Percentiles rank a stretch among this genome's conserved stretches.
These are phyloP conservation scores for Mortierella sp. DNA, from an alignment of 371 early-diverging fungal genomes.

Conservation along the genomic window DNA sequence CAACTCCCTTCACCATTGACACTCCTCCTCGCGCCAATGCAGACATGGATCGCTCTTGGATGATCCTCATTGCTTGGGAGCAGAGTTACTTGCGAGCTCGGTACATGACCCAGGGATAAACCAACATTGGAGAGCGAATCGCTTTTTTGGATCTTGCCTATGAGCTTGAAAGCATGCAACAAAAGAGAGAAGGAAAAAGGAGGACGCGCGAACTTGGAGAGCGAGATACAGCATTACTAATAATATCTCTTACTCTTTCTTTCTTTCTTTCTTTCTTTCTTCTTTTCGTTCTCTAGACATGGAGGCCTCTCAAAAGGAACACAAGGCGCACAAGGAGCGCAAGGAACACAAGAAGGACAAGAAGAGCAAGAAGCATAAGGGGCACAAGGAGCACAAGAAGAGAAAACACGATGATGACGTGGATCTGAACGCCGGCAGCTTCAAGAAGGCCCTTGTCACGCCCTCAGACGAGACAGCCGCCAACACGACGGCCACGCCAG, in stretches of 20 bases:
- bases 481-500: background rate
- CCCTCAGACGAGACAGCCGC: background rate
- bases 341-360: slow-evolving; percentile 6
- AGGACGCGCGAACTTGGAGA: too few species aligned
- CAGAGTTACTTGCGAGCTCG: too few species aligned
- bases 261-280: background rate
- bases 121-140: too few species aligned
- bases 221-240: too few species aligned
- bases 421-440: slow-evolving; percentile 8
- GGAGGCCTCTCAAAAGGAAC: slow-evolving; percentile 6
- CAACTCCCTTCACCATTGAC: slow-evolving; percentile 1
- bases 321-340: background rate
- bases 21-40: background rate
- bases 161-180: too few species aligned
- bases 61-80: too few species aligned
- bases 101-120: too few species aligned
- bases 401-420: slow-evolving; percentile 20
- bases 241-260: background rate
- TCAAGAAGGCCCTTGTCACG: slow-evolving; percentile 35
- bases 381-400: slow-evolving; percentile 29
- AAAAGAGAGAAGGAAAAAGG: background rate
- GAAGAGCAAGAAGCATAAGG: slow-evolving; percentile 15
- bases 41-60: too few species aligned
- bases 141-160: too few species aligned
- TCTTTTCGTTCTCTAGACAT: background rate